phyloP scores from a whole-genome alignment of 2,329 filamentous ascomycete genomes.

The Stachybotrys chartarum region DNA sequence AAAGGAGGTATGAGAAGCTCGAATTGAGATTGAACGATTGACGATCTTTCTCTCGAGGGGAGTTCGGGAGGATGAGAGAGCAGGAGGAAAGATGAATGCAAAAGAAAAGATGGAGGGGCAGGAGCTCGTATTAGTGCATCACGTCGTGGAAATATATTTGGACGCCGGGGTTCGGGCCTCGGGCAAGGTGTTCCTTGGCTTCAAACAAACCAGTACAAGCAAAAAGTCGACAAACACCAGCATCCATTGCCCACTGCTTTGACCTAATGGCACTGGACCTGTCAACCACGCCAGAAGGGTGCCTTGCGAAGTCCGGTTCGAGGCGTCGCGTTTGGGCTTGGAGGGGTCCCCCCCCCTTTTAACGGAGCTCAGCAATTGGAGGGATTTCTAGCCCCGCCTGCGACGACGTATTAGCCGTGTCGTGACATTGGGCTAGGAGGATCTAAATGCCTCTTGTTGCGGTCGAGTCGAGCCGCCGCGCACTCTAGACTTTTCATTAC shows the following conservation, averaged over 20 bases:
- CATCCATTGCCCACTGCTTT: too few relatives aligned
- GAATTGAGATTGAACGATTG: constrained; percentile 1
- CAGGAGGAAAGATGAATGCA: not conserved
- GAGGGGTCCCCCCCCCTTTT: too few relatives aligned
- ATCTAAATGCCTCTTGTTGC: not conserved
- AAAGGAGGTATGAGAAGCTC: constrained; percentile 3
- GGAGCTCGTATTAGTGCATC: not conserved
- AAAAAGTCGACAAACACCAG: too few relatives aligned
- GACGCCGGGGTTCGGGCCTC: not conserved
- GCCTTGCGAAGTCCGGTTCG: not conserved
- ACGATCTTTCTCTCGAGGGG: too few relatives aligned
- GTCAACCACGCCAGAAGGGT: not conserved
- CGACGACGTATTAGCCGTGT: not conserved
- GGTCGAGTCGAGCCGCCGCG: not conserved
- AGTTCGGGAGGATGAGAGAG: not conserved
- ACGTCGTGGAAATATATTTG: not conserved
- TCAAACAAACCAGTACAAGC: not conserved
- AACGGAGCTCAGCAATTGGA: not conserved
- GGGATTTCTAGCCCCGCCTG: not conserved
- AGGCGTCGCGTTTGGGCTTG: not conserved
- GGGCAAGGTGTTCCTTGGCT: not conserved
- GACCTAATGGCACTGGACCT: not conserved
- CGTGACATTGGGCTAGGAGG: not conserved
- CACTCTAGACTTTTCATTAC: too few relatives aligned
- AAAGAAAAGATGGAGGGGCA: constrained; percentile 30